Evolutionary conservation across 1,284 basidiomycete genomes (phyloP).

Genomic region (Ustilago tritici): DNA sequence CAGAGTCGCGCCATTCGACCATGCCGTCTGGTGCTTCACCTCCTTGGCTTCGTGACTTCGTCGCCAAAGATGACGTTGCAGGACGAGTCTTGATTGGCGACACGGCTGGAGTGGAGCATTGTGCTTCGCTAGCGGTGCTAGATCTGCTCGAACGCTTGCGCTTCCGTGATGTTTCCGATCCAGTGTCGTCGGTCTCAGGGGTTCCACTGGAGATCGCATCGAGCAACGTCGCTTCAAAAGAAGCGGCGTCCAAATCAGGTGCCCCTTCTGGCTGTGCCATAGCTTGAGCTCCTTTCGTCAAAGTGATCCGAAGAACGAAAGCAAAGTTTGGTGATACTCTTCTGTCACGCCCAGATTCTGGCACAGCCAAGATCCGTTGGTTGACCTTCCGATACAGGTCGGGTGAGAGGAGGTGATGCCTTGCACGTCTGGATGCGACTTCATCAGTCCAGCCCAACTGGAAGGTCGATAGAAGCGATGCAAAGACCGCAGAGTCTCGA

Average conservation of each 20-base stretch:
- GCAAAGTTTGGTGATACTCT: neutral
- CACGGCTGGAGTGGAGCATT: no score
- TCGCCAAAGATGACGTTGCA: constrained; percentile 20
- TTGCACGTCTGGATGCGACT: neutral
- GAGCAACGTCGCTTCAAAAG: constrained; percentile 13
- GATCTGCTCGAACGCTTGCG: constrained; percentile 13
- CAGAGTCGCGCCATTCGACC: constrained; percentile 23
- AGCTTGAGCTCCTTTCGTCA: neutral
- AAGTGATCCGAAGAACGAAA: constrained; percentile 16
- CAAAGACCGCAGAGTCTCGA: constrained; percentile 15
- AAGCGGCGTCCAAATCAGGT: neutral
- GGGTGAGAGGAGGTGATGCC: constrained; percentile 2
- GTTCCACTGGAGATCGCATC: constrained; percentile 8
- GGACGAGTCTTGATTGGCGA: constrained; percentile 6
- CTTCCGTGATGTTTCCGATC: neutral
- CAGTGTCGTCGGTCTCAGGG: neutral
- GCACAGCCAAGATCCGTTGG: constrained; percentile 2
- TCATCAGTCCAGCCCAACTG: constrained; percentile 18
- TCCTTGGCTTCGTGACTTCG: constrained; percentile 10
- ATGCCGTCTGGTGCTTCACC: constrained; percentile 12
- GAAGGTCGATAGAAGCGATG: constrained; percentile 12
- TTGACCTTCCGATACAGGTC: constrained; percentile 18
- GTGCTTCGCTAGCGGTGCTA: neutral
- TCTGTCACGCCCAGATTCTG: neutral
- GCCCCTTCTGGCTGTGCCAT: neutral